Conservation (phyloP, 2,329 filamentous ascomycete genomes). For the Pyrenophora teres region DNA sequence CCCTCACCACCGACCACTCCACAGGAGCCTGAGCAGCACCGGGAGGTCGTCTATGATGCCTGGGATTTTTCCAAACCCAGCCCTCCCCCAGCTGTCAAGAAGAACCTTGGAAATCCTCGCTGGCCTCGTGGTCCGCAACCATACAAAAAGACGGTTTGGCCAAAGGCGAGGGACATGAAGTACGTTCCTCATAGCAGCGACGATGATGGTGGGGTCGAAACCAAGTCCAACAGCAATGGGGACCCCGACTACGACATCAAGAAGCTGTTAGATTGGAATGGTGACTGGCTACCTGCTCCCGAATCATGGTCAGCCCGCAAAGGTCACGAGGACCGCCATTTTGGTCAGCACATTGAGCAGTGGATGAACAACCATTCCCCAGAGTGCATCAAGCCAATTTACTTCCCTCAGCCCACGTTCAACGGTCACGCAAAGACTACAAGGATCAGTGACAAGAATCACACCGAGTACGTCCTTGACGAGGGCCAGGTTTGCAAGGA, state of each 20-base stretch:
- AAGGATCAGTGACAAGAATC: too few relatives aligned
- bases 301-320: constrained; percentile 53
- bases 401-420: neutral
- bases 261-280: constrained; percentile 52
- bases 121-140: constrained; percentile 15
- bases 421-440: neutral
- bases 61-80: constrained; percentile 17
- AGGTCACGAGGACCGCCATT: constrained; percentile 35
- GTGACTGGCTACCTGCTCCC: constrained; percentile 53
- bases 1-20: constrained; percentile 7
- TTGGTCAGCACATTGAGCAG: constrained; percentile 37
- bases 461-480: neutral
- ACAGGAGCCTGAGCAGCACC: constrained; percentile 3
- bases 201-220: constrained; percentile 30
- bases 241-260: constrained; percentile 43
- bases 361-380: constrained; percentile 32
- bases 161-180: constrained; percentile 37
- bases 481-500: constrained; percentile 20
- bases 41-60: constrained; percentile 9
- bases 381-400: neutral
- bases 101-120: constrained; percentile 16
- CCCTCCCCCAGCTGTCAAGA: neutral
- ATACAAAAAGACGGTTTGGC: constrained; percentile 27
- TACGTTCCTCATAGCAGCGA: constrained; percentile 18
- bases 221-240: constrained; percentile 35